Conservation (phyloP, 768 basidiomycete genomes). For the Phylloporus rhodoxanthus region DNA sequence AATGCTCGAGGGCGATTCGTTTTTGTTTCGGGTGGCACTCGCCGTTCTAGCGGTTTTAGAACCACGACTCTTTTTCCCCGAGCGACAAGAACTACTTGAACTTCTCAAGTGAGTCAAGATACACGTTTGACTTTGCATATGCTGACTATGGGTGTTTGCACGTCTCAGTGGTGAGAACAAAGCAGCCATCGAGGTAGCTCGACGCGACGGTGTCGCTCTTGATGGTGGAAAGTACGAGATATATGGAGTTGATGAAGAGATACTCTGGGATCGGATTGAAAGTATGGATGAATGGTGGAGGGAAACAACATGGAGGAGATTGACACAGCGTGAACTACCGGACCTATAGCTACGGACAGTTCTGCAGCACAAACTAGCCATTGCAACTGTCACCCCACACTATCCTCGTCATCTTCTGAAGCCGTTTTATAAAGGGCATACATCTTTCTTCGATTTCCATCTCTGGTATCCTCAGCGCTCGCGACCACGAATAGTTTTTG, state of each 20-base stretch:
- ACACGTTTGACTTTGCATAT: conserved; percentile 3
- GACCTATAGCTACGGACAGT: conserved; percentile 41
- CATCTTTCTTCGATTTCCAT: conserved; percentile 75
- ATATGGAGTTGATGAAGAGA: conserved; percentile 81
- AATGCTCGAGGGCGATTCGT: conserved; percentile 84
- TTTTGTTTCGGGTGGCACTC: conserved; percentile 80
- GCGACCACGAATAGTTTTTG: conserved; percentile 67
- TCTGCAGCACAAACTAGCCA: not conserved
- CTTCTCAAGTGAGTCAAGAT: conserved; percentile 53
- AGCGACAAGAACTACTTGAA: conserved; percentile 69
- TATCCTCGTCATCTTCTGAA: conserved; percentile 40
- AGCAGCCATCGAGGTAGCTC: conserved; percentile 78
- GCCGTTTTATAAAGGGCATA: conserved; percentile 74
- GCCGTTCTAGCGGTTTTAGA: conserved; percentile 79
- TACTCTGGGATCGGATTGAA: conserved; percentile 76
- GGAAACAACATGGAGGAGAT: conserved; percentile 80
- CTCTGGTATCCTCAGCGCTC: conserved; percentile 65
- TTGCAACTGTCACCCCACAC: conserved; percentile 12
- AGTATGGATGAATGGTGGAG: conserved; percentile 91
- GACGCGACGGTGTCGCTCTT: conserved; percentile 55
- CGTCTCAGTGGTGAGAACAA: conserved; percentile 67
- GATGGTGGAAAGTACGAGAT: conserved; percentile 79
- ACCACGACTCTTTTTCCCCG: conserved; percentile 84
- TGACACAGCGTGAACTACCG: conserved; percentile 81
- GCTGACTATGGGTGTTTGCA: conserved; percentile 4